Evolutionary conservation across 768 basidiomycete genomes (phyloP).

Genomic region (Podaxis sp.): DNA sequence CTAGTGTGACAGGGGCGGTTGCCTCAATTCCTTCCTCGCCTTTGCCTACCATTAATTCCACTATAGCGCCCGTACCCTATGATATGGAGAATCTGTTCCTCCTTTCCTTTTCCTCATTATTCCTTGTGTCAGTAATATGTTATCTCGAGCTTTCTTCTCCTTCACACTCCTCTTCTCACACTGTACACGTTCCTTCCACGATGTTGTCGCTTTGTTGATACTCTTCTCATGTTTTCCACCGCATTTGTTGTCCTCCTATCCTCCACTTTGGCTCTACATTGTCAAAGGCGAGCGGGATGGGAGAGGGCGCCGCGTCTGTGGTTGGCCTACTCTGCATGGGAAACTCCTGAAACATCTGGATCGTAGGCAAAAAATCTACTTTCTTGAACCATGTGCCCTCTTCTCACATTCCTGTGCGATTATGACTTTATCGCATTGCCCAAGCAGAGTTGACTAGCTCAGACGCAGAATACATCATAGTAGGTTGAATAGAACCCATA

Average conservation of each 20-base stretch:
- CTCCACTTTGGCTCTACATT: conserved; percentile 45
- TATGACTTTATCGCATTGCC: conserved; percentile 3
- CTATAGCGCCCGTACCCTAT: conserved; percentile 9
- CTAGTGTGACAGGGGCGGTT: conserved; percentile 10
- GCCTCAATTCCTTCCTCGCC: conserved; percentile 12
- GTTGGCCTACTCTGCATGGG: conserved; percentile 11
- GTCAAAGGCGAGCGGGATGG: conserved; percentile 55
- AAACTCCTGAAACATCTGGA: neutral
- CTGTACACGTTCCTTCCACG: conserved; percentile 16
- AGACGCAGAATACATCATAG: conserved; percentile 3
- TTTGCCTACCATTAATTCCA: conserved; percentile 12
- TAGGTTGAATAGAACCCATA: conserved; percentile 3
- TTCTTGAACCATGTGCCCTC: neutral
- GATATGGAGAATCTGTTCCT: conserved; percentile 13
- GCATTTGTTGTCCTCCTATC: conserved; percentile 64
- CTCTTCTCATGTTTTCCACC: conserved; percentile 13
- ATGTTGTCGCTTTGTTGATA: conserved; percentile 6
- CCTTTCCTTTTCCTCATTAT: conserved; percentile 15
- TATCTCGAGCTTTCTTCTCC: conserved; percentile 9
- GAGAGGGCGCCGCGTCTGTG: conserved; percentile 67
- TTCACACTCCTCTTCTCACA: conserved; percentile 11
- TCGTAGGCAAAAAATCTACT: conserved; percentile 4
- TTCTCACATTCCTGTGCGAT: neutral
- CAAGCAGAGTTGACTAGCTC: conserved; percentile 4
- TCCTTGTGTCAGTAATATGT: conserved; percentile 8